phyloP scores from a whole-genome alignment of 2,329 filamentous ascomycete species.

The Emmonsiellopsis sp. region DNA sequence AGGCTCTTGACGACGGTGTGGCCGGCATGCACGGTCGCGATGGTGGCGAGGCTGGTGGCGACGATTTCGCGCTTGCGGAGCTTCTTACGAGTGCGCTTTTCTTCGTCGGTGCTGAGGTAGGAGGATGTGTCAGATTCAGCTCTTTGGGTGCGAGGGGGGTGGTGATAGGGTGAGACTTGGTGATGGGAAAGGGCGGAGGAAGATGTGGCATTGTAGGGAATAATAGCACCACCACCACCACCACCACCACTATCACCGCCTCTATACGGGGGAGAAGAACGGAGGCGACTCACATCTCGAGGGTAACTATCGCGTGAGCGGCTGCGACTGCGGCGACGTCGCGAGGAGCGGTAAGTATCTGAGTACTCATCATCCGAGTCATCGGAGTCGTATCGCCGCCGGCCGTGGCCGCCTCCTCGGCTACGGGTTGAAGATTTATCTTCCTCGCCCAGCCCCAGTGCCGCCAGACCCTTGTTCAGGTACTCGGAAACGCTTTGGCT shows the following conservation, averaged over 20 bases:
- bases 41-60: conserved; percentile 56
- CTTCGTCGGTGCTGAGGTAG: conserved; percentile 53
- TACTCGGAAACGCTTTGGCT: conserved; percentile 40
- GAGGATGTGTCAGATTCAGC: conserved; percentile 35
- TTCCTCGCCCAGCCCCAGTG: conserved; percentile 32
- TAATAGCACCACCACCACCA: not conserved
- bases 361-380: conserved; percentile 28
- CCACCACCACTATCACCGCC: too few species aligned
- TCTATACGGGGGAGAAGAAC: conserved; percentile 20
- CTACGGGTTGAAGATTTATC: conserved; percentile 20
- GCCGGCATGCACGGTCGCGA: conserved; percentile 61
- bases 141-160: conserved; percentile 10
- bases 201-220: not conserved
- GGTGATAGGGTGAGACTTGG: conserved; percentile 5
- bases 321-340: conserved; percentile 15
- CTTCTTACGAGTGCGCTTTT: conserved; percentile 50
- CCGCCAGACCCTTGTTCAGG: conserved; percentile 35
- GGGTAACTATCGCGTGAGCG: conserved; percentile 5
- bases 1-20: conserved; percentile 56
- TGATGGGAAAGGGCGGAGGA: conserved; percentile 10
- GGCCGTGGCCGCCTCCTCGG: conserved; percentile 21
- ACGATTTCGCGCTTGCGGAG: conserved; percentile 58
- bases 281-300: conserved; percentile 36
- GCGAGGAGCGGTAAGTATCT: conserved; percentile 29
- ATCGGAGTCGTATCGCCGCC: conserved; percentile 20